phyloP scores from a whole-genome alignment of 345 rosid genomes.

The Zanthoxylum bungeanum region DNA sequence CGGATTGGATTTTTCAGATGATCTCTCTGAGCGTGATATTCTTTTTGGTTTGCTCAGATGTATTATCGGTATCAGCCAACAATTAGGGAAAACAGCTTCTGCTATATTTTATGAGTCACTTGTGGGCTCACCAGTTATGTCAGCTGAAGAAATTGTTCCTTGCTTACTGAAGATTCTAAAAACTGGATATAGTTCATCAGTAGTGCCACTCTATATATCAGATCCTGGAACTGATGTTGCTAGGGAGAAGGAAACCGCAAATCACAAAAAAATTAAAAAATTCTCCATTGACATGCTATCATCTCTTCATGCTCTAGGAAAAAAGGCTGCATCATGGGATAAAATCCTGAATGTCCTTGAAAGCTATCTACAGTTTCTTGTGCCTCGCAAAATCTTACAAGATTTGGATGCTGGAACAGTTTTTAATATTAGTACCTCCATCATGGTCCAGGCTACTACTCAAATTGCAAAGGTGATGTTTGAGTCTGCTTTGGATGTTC shows the following conservation, averaged over 20 bases:
- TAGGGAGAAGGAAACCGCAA: conserved; percentile 57
- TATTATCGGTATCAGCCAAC: conserved; percentile 59
- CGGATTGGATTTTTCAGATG: conserved; percentile 42
- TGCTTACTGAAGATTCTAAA: conserved; percentile 74
- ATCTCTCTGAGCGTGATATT: conserved; percentile 48
- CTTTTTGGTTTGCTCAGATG: conserved; percentile 68
- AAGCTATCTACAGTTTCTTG: conserved; percentile 62
- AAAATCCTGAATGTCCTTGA: conserved; percentile 62
- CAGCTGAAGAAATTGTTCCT: conserved; percentile 71
- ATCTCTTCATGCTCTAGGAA: conserved; percentile 55
- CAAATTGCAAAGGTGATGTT: conserved; percentile 85
- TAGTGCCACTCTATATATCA: conserved; percentile 33
- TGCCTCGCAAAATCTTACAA: conserved; percentile 62
- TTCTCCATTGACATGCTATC: conserved; percentile 75
- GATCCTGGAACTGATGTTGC: conserved; percentile 60
- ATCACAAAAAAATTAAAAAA: conserved; percentile 72
- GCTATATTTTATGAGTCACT: conserved; percentile 75
- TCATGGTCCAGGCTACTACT: conserved; percentile 72
- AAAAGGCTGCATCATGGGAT: conserved; percentile 74
- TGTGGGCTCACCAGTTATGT: conserved; percentile 48
- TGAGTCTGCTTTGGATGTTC: conserved; percentile 76
- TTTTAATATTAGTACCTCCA: conserved; percentile 40
- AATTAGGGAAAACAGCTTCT: conserved; percentile 71
- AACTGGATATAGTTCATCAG: conserved; percentile 62
- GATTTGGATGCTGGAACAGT: conserved; percentile 39